These are phyloP conservation scores for Acanthamoeba triangularis DNA, from an alignment of 208 protist species.

Conservation along the genomic window DNA sequence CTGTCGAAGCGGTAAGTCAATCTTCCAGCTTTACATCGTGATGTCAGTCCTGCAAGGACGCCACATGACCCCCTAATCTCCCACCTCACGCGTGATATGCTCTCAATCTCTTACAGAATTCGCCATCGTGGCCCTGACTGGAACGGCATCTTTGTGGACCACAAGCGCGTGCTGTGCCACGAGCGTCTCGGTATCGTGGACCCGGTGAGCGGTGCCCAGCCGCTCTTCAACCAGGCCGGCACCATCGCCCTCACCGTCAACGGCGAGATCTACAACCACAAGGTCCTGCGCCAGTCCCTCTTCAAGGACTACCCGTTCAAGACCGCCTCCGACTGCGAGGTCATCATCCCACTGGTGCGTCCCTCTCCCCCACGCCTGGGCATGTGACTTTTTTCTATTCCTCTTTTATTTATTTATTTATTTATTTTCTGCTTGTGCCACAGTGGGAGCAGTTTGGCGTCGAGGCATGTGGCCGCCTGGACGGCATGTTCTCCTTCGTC, in stretches of 20 bases:
- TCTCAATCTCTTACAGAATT: conserved; percentile 67
- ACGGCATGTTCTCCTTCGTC: conserved; percentile 93
- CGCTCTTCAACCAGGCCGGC: conserved; percentile 83
- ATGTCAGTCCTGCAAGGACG: too few relatives aligned
- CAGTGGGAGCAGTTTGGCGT: conserved; percentile 88
- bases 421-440: neutral
- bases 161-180: conserved; percentile 86
- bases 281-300: conserved; percentile 82
- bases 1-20: conserved; percentile 79
- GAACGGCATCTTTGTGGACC: conserved; percentile 87
- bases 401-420: too few relatives aligned
- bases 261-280: conserved; percentile 97
- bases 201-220: conserved; percentile 90
- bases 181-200: conserved; percentile 92
- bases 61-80: neutral
- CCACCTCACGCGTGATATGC: neutral
- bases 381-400: too few relatives aligned
- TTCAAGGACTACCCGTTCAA: conserved; percentile 87
- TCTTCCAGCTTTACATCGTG: neutral
- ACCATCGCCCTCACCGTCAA: conserved; percentile 91
- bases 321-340: conserved; percentile 94
- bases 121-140: conserved; percentile 92
- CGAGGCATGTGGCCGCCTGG: conserved; percentile 85
- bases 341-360: conserved; percentile 84
- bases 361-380: too few relatives aligned